A percentile compares a stretch with the other conserved stretches of the same genome.
Evolutionary conservation across 148 eudicot genomes (phyloP).

Genomic region (Amaranthus palmeri): DNA sequence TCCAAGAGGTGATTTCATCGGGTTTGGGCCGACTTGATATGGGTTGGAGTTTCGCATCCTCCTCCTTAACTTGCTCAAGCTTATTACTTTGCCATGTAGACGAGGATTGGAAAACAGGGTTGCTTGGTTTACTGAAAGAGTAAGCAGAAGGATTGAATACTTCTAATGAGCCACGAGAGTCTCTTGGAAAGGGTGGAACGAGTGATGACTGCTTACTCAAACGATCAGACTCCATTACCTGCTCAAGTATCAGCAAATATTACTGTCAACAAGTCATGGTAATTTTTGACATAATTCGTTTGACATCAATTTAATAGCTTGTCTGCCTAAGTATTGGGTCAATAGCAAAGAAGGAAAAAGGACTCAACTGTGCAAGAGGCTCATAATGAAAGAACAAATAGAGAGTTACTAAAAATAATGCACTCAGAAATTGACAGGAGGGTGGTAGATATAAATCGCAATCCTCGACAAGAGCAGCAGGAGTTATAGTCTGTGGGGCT

Average conservation of each 20-base stretch:
- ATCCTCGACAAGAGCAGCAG: not conserved
- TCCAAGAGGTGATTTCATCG: constrained; percentile 75
- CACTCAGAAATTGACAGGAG: constrained; percentile 1
- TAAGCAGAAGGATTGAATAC: constrained; percentile 72
- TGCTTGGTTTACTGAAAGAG: constrained; percentile 27
- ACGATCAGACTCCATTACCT: constrained; percentile 34
- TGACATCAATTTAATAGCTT: not conserved
- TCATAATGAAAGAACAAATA: not conserved
- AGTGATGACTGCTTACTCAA: constrained; percentile 36
- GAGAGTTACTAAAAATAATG: not conserved
- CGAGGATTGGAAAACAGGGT: constrained; percentile 38
- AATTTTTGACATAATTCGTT: not conserved
- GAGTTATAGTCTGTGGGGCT: constrained; percentile 14
- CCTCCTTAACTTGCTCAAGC: constrained; percentile 32
- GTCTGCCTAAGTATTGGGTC: not conserved
- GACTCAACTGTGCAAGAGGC: not conserved
- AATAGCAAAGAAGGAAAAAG: not conserved
- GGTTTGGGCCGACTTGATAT: constrained; percentile 30
- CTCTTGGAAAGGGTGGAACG: constrained; percentile 51
- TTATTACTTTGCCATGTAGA: constrained; percentile 43
- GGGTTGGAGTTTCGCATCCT: constrained; percentile 22
- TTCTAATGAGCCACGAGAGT: constrained; percentile 81
- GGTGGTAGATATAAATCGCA: constrained; percentile 8
- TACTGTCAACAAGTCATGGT: not conserved
- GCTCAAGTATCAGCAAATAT: constrained; percentile 8